Conservation (phyloP, 2,329 filamentous ascomycete species). For the Ophioceras dolichostomum region DNA sequence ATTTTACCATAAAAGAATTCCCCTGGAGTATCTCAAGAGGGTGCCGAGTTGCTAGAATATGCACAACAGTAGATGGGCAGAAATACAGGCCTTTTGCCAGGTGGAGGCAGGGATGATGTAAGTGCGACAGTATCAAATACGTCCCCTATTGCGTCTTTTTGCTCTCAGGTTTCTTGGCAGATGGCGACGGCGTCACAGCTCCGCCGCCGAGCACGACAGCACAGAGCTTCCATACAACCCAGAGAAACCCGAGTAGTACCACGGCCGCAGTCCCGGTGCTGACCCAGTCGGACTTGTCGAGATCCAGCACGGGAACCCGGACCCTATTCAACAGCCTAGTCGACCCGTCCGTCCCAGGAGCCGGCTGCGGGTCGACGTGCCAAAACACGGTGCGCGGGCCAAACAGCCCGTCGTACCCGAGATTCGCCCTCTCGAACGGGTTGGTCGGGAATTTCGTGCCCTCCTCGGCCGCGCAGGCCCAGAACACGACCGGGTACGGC, state of each 20-base stretch:
- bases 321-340: conserved; percentile 38
- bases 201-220: conserved; percentile 10
- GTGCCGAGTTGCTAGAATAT: too few relatives aligned
- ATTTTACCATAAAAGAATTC: too few relatives aligned
- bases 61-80: too few relatives aligned
- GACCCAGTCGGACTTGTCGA: conserved; percentile 35
- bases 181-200: conserved; percentile 5
- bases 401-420: conserved; percentile 83
- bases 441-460: conserved; percentile 58
- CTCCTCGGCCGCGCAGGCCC: conserved; percentile 65
- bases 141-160: conserved; percentile 7
- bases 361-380: conserved; percentile 50
- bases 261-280: conserved; percentile 43
- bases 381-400: conserved; percentile 69
- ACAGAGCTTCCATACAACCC: conserved; percentile 51
- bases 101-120: too few relatives aligned
- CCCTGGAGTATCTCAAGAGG: too few relatives aligned
- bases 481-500: conserved; percentile 78
- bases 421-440: conserved; percentile 71
- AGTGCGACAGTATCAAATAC: too few relatives aligned
- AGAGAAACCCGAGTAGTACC: conserved; percentile 54
- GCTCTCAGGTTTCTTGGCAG: conserved; percentile 9
- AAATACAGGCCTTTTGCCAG: too few relatives aligned
- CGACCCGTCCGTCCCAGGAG: conserved; percentile 7
- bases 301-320: conserved; percentile 52